These are phyloP conservation scores for Plasmodium ovale DNA, from an alignment of 169 alveolate species.

Conservation along the genomic window DNA sequence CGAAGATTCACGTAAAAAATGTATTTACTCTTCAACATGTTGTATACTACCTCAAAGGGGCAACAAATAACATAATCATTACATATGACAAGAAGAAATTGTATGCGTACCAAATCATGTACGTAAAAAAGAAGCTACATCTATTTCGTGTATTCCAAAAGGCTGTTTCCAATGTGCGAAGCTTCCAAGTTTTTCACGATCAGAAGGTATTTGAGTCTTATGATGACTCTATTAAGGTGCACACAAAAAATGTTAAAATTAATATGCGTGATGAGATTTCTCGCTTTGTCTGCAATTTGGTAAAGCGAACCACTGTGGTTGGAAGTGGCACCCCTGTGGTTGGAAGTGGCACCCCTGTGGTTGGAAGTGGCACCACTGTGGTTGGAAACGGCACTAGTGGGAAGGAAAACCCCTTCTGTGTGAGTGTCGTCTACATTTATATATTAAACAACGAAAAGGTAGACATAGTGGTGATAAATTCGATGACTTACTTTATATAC, in stretches of 20 bases:
- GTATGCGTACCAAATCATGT: slow-evolving; percentile 24
- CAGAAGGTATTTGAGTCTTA: neutral
- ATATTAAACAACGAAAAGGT: slow-evolving; percentile 9
- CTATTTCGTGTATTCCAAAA: slow-evolving; percentile 8
- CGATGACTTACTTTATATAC: slow-evolving; percentile 32
- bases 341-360: neutral
- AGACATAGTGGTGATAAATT: slow-evolving; percentile 43
- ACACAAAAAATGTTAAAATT: slow-evolving; percentile 13
- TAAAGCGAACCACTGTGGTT: no score
- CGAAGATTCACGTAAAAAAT: neutral
- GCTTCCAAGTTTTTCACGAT: slow-evolving; percentile 1
- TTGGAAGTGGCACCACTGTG: neutral
- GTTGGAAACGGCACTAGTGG: neutral
- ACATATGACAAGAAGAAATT: slow-evolving; percentile 33
- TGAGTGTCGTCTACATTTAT: slow-evolving; percentile 25
- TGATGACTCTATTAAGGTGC: slow-evolving; percentile 5
- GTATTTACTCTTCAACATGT: neutral
- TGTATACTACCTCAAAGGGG: slow-evolving; percentile 3
- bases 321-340: neutral
- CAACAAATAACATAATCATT: slow-evolving; percentile 14
- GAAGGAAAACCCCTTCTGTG: neutral
- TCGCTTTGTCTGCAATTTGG: neutral
- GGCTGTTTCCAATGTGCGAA: neutral
- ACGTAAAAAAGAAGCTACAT: neutral
- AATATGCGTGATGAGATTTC: slow-evolving; percentile 41